phyloP scores from a whole-genome alignment of 345 rosid species.

The Psidium friedrichsthalianum region DNA sequence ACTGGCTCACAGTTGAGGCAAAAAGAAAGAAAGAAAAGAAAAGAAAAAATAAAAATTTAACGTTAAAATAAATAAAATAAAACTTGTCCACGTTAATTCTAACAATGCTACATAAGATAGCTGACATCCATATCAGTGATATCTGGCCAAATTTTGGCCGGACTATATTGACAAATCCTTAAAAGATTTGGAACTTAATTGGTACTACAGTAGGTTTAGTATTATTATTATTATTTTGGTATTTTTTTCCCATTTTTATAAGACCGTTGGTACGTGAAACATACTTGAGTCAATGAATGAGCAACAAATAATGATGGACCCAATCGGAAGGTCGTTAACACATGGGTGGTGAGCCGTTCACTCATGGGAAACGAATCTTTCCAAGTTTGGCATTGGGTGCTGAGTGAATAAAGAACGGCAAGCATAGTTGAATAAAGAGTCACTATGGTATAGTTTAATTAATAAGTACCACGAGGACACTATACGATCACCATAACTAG shows the following conservation, averaged over 20 bases:
- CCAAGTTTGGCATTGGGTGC: neutral
- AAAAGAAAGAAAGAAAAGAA: too few relatives aligned
- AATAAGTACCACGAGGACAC: neutral
- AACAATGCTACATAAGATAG: too few relatives aligned
- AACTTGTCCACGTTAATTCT: too few relatives aligned
- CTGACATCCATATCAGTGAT: too few relatives aligned
- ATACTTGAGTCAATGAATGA: neutral
- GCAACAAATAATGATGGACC: neutral
- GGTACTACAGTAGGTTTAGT: too few relatives aligned
- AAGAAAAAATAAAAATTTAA: too few relatives aligned
- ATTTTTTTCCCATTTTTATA: neutral
- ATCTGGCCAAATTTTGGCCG: too few relatives aligned
- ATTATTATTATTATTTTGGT: too few relatives aligned
- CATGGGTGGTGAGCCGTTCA: neutral
- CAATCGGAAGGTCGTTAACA: neutral
- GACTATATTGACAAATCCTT: too few relatives aligned
- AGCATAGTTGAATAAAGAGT: neutral
- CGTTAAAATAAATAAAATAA: too few relatives aligned
- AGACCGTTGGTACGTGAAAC: neutral
- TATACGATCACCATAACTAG: neutral
- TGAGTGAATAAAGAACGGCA: neutral
- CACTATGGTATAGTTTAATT: neutral
- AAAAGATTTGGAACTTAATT: too few relatives aligned
- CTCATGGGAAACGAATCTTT: neutral
- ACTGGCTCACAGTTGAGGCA: too few relatives aligned